Evolutionary conservation across 306 rosid species (phyloP).

Genomic region (Senna tora): DNA sequence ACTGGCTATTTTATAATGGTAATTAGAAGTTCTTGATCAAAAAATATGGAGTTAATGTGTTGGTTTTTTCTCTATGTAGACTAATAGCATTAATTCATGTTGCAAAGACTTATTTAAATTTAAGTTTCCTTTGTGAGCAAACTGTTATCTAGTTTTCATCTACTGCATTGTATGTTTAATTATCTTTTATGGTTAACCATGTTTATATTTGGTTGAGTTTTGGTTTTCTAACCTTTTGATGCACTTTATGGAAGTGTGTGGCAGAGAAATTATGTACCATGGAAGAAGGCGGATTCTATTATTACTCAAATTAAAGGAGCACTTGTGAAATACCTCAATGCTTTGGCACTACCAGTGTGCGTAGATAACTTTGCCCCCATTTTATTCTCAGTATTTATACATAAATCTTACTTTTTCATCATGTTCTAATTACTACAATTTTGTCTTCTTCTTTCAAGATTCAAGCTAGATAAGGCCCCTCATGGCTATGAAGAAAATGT

Average conservation of each 20-base stretch:
- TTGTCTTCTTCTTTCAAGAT: slow-evolving; percentile 52
- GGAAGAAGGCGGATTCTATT: slow-evolving; percentile 39
- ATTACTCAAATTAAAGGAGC: slow-evolving; percentile 48
- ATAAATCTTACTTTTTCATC: slow-evolving; percentile 23
- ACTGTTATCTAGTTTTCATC: slow-evolving; percentile 4
- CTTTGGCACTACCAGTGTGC: slow-evolving; percentile 52
- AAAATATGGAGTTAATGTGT: background rate
- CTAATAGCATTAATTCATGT: slow-evolving; percentile 16
- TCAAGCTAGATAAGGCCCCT: slow-evolving; percentile 43
- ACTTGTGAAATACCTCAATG: slow-evolving; percentile 45
- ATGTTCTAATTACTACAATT: slow-evolving; percentile 35
- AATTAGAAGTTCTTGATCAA: background rate
- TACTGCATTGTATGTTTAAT: slow-evolving; percentile 10
- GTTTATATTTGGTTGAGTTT: background rate
- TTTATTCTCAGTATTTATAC: slow-evolving; percentile 30
- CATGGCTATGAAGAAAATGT: slow-evolving; percentile 37
- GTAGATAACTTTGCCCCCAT: slow-evolving; percentile 38
- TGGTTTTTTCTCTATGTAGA: slow-evolving; percentile 8
- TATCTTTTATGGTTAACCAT: slow-evolving; percentile 26
- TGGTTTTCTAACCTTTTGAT: slow-evolving; percentile 32
- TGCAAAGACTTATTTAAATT: slow-evolving; percentile 7
- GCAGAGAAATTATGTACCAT: slow-evolving; percentile 46
- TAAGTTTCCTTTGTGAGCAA: slow-evolving; percentile 14
- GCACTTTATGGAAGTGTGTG: slow-evolving; percentile 49
- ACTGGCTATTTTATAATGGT: background rate